Base-by-base conservation (phyloP, 2,329 filamentous ascomycete species). In the Colletotrichum tropicicola region DNA sequence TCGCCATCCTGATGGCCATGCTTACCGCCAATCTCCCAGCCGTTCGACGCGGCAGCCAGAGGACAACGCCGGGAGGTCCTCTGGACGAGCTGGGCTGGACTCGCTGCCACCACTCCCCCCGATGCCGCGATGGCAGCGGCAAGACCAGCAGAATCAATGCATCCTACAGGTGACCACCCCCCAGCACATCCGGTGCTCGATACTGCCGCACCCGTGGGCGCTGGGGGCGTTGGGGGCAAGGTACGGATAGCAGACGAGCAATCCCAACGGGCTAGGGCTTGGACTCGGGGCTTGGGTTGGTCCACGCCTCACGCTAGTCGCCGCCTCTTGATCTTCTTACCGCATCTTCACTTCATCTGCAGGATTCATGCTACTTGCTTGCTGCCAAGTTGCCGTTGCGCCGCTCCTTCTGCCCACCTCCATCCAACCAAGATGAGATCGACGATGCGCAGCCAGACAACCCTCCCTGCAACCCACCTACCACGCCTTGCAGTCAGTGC, bases 261-360 rank as follows among this genome's bases (percentile, higher is more conserved):
- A 21, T n/a, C n/a, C n/a, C n/a, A n/a, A n/a, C n/a, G n/a, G n/a
- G n/a, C n/a, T n/a, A n/a, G n/a, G n/a, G n/a, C n/a, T n/a, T n/a
- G n/a, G n/a, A n/a, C n/a, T n/a, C n/a, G n/a, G n/a, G 43, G 23
- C 28, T 21, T 39, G 39, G 30, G 15, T 19, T 49, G 6, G 32
- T 39, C 41, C 17, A 37, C 48, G 41, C 48, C 41, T 35, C 49
- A 60, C 32, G 56, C 61, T 41, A 43, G 60, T 52, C 32, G 39
- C 25, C 60, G 55, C 30, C 43, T 65, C 56, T 64, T 60, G 61
- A 65, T 61, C 49, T 60, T 39, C 61, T 49, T 65, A 55, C 61
- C 61, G 61, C 61, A 65, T 65, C 61, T 65, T 61, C 43, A 53
- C 60, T 41, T 52, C 47, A 55, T 44, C 43, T 60, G 61, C 61